These are phyloP conservation scores for Xylariales sp. DNA, from an alignment of 2,329 filamentous ascomycete genomes.

Conservation along the genomic window DNA sequence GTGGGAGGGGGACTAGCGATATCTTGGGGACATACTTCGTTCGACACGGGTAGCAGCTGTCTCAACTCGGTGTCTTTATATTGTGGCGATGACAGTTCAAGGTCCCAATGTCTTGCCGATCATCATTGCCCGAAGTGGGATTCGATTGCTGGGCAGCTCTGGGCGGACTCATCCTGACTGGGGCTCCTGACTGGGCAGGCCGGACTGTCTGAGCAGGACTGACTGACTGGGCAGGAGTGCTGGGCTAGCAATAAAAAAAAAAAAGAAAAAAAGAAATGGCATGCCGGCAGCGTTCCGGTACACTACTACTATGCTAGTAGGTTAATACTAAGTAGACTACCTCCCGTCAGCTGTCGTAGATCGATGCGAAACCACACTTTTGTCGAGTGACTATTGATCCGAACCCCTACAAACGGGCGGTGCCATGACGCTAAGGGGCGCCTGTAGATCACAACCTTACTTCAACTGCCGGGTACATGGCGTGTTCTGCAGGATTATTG, in stretches of 20 bases:
- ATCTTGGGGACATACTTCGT: not conserved
- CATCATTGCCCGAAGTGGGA: slow-evolving; percentile 7
- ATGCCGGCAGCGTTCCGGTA: not conserved
- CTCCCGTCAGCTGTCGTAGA: slow-evolving; percentile 22
- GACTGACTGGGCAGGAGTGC: not conserved
- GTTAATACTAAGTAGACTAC: no score
- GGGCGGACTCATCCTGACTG: no score
- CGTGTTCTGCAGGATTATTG: slow-evolving; percentile 12
- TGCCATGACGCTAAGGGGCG: slow-evolving; percentile 23
- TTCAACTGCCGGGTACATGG: slow-evolving; percentile 19
- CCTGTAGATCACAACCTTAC: slow-evolving; percentile 24
- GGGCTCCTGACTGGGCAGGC: no score
- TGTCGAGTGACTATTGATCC: slow-evolving; percentile 20
- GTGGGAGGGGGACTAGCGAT: not conserved
- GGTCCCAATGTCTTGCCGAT: slow-evolving; percentile 17
- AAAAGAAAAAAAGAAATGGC: not conserved
- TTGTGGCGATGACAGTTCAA: not conserved
- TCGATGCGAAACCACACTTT: slow-evolving; percentile 4
- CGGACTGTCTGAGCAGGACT: no score
- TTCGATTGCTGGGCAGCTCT: not conserved
- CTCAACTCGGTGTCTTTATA: slow-evolving; percentile 9
- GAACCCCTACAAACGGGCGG: not conserved
- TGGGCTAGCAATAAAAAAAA: slow-evolving; percentile 1
- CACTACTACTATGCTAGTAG: not conserved
- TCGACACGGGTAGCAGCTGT: not conserved